A percentile compares a stretch with the other conserved stretches of the same genome.
Conservation (phyloP, 2,329 filamentous ascomycete genomes). For the Fusarium bulbicola region DNA sequence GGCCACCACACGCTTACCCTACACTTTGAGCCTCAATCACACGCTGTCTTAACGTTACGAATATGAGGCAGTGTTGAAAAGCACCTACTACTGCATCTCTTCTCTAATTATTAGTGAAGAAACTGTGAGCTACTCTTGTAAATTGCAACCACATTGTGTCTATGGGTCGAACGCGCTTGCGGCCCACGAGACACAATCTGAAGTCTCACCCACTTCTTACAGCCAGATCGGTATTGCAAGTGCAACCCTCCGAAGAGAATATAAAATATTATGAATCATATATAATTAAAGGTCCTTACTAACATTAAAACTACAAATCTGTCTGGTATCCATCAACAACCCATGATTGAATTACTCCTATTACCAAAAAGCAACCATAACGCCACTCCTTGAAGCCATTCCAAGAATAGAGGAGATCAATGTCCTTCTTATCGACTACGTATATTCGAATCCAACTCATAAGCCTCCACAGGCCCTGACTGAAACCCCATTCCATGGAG, state of each 20-base stretch:
- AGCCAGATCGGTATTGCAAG: background rate
- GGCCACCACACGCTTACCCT: constrained; percentile 5
- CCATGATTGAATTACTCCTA: background rate
- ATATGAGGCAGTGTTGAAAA: background rate
- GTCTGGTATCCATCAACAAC: background rate
- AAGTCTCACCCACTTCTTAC: too few species aligned
- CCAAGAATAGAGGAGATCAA: background rate
- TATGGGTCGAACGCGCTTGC: background rate
- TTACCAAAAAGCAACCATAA: constrained; percentile 7
- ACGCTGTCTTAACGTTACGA: background rate
- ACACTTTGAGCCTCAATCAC: background rate
- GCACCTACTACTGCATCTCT: background rate
- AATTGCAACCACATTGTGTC: background rate
- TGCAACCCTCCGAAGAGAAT: too few species aligned
- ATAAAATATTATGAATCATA: background rate
- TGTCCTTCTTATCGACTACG: constrained; percentile 1
- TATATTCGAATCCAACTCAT: constrained; percentile 44
- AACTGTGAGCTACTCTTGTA: background rate
- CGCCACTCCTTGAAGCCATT: constrained; percentile 2
- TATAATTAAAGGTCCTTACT: background rate
- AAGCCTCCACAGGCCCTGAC: constrained; percentile 48
- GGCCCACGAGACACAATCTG: rapidly evolving
- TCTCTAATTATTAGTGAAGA: background rate
- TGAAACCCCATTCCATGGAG: constrained; percentile 45
- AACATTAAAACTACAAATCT: background rate